These are phyloP conservation scores for Leccinum pellstonianum DNA, from an alignment of 768 basidiomycete genomes.

Conservation along the genomic window DNA sequence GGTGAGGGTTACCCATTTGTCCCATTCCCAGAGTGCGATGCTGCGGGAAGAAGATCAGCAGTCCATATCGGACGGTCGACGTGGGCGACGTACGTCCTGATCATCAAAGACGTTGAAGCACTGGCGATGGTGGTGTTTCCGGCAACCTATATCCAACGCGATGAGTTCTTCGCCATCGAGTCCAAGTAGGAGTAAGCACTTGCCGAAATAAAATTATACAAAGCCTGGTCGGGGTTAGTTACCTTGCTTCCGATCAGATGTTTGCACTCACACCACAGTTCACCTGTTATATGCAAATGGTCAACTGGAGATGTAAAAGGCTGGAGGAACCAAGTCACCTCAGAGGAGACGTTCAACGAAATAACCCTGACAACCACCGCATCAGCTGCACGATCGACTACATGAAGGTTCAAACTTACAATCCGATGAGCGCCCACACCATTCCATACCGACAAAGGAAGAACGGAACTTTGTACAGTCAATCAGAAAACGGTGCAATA, in stretches of 20 bases:
- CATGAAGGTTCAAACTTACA: conserved; percentile 39
- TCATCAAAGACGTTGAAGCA: conserved; percentile 57
- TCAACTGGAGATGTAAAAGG: not conserved
- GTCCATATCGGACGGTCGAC: conserved; percentile 15
- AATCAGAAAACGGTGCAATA: conserved; percentile 5
- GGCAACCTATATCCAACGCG: conserved; percentile 17
- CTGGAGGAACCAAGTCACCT: conserved; percentile 12
- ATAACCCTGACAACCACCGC: conserved; percentile 44
- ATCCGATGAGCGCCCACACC: conserved; percentile 59
- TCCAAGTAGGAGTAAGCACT: conserved; percentile 13
- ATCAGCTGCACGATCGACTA: not conserved
- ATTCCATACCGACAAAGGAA: conserved; percentile 74
- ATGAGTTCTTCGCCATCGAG: not conserved
- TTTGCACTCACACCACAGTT: conserved; percentile 52
- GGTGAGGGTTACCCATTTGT: conserved; percentile 45
- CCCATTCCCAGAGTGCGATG: conserved; percentile 69
- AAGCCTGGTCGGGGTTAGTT: conserved; percentile 39
- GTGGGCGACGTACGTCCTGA: conserved; percentile 50
- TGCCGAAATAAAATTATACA: conserved; percentile 71
- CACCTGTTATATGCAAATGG: conserved; percentile 36
- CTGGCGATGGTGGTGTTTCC: conserved; percentile 29
- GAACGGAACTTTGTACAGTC: conserved; percentile 48
- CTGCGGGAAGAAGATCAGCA: conserved; percentile 37
- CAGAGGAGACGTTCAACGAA: conserved; percentile 49
- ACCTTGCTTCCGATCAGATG: not conserved